Base-by-base conservation (phyloP, 2,329 filamentous ascomycete genomes). In the Diaporthe citriasiana region DNA sequence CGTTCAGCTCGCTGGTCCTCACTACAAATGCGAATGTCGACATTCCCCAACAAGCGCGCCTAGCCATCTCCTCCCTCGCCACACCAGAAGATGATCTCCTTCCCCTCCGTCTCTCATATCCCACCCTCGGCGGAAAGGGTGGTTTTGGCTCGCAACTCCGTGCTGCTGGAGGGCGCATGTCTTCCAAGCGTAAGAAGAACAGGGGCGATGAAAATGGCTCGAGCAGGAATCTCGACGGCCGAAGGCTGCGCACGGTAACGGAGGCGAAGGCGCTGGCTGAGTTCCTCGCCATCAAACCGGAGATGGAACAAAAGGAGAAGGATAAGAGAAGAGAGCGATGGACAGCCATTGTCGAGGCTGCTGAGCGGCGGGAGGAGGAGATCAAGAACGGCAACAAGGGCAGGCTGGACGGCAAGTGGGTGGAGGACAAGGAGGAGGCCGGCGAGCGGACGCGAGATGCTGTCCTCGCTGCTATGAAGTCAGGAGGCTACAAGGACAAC, bases 111-210 rank as follows among this genome's bases (percentile, higher is more conserved):
- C 90, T 99, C 40, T 93, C 92, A 9, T 87, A 93, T 1, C 93
- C 93, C 8, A 85, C 98, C 51, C 94, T 93, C 78, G 97, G 97
- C 85, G 97, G 97, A 81, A 99, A 99, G 82, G 97, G 97, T 83
- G 97, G 97, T 80, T 99, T 99, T 82, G 97, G 97, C 71, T 98
- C 96, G 1, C 97, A 99, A 83, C 91, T 99, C 50, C 94, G 97
- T 81, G 97, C 97, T 0, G 97, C 97, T 4, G 97, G 97, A 81
- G 97, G 97, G 53, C 96, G 97, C 85, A 99, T 99, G 97, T 97
- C 95, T 3, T 96, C 94, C n/a, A 90, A 90, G 79, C 91, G 92
- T 78, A 97, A 97, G 86, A 97, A 96, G 88, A 93, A 93, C 72
- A 91, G 94, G 78, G 92, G 91, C 70, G 95, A 97, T 50, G 92